phyloP scores from a whole-genome alignment of 768 basidiomycete genomes.

The Panus rudis region DNA sequence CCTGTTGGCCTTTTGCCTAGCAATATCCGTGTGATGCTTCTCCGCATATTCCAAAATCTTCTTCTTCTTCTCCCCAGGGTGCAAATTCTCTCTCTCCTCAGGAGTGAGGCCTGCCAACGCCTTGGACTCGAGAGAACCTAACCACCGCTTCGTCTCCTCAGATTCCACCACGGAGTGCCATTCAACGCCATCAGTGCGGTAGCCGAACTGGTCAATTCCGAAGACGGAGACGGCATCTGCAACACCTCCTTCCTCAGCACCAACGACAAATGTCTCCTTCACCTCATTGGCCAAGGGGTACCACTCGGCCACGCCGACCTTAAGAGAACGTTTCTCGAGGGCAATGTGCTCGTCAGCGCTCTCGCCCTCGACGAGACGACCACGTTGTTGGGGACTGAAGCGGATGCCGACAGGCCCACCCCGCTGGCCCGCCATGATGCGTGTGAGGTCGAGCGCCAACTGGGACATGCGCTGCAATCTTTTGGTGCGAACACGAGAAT shows the following conservation, averaged over 20 bases:
- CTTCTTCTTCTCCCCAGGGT: too few relatives aligned
- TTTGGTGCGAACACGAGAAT: slow-evolving; percentile 27
- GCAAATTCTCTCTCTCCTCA: too few relatives aligned
- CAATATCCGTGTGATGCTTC: too few relatives aligned
- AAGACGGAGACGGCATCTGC: slow-evolving; percentile 21
- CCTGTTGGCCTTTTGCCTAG: too few relatives aligned
- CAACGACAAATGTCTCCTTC: slow-evolving; percentile 12
- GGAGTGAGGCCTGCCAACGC: too few relatives aligned
- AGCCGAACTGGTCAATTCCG: slow-evolving; percentile 19
- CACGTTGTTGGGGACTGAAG: slow-evolving; percentile 21
- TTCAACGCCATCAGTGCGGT: slow-evolving; percentile 16
- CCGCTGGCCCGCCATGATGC: slow-evolving; percentile 26
- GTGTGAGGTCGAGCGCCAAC: slow-evolving; percentile 23
- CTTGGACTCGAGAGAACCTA: too few relatives aligned
- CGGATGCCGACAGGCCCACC: slow-evolving; percentile 35
- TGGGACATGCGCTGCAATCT: slow-evolving; percentile 28
- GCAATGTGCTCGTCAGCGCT: slow-evolving; percentile 27
- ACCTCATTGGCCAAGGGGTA: slow-evolving; percentile 20
- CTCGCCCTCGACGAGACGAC: slow-evolving; percentile 33
- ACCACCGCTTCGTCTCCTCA: too few relatives aligned
- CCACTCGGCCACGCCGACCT: slow-evolving; percentile 31
- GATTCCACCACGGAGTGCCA: too few relatives aligned
- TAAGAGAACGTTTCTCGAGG: slow-evolving; percentile 24
- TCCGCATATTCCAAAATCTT: too few relatives aligned
- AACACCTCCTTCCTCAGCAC: slow-evolving; percentile 12